Evolutionary conservation across 176 grass and related monocot genomes (phyloP), one percentile per base, ranked within the genome.

Genomic region (Juncus effusus): DNA sequence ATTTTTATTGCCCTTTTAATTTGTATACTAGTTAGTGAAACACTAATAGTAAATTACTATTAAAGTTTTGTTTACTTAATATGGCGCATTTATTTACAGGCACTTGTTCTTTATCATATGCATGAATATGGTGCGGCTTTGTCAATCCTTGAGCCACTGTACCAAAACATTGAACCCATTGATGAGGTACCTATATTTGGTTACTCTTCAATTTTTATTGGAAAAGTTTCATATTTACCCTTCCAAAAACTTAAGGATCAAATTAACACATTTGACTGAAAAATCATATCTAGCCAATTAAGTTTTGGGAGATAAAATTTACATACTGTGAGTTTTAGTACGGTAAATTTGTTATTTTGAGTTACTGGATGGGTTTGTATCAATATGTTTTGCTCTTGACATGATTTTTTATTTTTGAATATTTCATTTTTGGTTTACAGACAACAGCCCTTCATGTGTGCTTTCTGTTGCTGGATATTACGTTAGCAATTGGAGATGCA

Each of bases 381-480:
- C 19, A 28, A 28, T 28, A 28, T 28, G 19, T 28, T 28, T 28
- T 28, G 19, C 19, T 28, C 19, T 28, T 28, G 19, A 28, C 19
- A 28, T 28, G 16, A 57, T 42, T 35, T 65, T 54, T 65, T 28
- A 57, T 66, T 70, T 65, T 39, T 42, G 6, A 77, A 77, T 57
- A 60, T 28, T 67, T 66, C 28, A 80, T 52, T 70, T 63, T 77
- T 40, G 53, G 61, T 67, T 61, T 74, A 69, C 84, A 96, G 91
- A 82, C 81, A 82, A 90, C 84, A 64, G 91, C 91, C 62, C 87
- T 90, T 84, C 75, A 70, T 78, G 87, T 83, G 38, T 96, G 87
- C 65, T 85, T 96, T 85, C 87, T 96, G 14, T 68, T 96, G 42
- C 67, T 96, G 84, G 91, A 96, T 84, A 86, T 90, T 85, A 35